Evolutionary conservation across 371 early-diverging fungal species (phyloP).

Genomic region (Circinella umbellata): DNA sequence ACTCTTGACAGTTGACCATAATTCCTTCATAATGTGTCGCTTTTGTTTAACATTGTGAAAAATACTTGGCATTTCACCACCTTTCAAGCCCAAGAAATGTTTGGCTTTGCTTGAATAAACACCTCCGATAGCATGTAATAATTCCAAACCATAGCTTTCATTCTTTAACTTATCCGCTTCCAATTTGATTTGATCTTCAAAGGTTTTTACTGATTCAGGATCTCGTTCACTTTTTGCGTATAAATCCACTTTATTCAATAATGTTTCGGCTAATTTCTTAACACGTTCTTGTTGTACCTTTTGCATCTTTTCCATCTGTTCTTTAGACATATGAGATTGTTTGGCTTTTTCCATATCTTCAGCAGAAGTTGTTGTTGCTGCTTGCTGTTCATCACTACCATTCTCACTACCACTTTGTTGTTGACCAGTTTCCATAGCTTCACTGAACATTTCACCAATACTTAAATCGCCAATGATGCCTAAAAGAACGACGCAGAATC

Average conservation of each 20-base stretch:
- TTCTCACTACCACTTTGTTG: slow-evolving; percentile 9
- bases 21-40: slow-evolving; percentile 84
- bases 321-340: slow-evolving; percentile 45
- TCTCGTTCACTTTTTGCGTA: slow-evolving; percentile 71
- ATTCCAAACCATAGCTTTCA: slow-evolving; percentile 91
- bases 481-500: background rate
- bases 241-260: slow-evolving; percentile 76
- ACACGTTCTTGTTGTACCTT: slow-evolving; percentile 73
- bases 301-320: slow-evolving; percentile 63
- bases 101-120: slow-evolving; percentile 87
- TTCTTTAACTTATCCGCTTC: slow-evolving; percentile 89
- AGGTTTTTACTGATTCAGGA: slow-evolving; percentile 56
- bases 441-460: slow-evolving; percentile 50
- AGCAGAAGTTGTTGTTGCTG: background rate
- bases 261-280: slow-evolving; percentile 72
- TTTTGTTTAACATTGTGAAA: slow-evolving; percentile 74
- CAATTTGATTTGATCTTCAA: slow-evolving; percentile 68
- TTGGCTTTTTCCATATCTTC: slow-evolving; percentile 20
- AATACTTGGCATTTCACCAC: slow-evolving; percentile 66
- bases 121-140: slow-evolving; percentile 90
- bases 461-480: slow-evolving; percentile 55
- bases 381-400: slow-evolving; percentile 8
- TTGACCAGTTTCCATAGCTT: slow-evolving; percentile 30
- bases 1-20: slow-evolving; percentile 88
- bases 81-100: slow-evolving; percentile 73